A percentile compares a stretch with the other conserved stretches of the same genome.
These are phyloP conservation scores for Phytopythium oedochilum DNA, from an alignment of 352 stramenopile genomes.

Conservation along the genomic window DNA sequence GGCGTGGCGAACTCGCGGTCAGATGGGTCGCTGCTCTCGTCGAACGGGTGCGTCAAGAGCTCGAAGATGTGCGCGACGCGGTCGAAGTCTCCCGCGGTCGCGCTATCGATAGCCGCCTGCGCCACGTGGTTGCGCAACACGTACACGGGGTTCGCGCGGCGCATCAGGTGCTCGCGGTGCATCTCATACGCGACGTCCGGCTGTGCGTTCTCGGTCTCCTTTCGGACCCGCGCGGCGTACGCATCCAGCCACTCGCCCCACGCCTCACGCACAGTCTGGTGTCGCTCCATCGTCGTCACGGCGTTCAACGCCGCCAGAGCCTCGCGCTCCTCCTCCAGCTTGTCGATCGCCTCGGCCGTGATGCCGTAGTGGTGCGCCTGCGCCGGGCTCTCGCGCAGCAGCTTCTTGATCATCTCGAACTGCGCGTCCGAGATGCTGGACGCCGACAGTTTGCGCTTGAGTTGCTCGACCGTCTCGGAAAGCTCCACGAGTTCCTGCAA, in stretches of 20 bases:
- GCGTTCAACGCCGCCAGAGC: conserved; percentile 32
- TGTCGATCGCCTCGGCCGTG: conserved; percentile 42
- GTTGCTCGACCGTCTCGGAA: conserved; percentile 65
- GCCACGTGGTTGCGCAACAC: conserved; percentile 88
- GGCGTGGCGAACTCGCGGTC: conserved; percentile 49
- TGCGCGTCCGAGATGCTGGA: conserved; percentile 69
- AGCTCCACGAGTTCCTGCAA: conserved; percentile 49
- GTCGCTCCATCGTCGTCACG: conserved; percentile 40
- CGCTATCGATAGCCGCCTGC: conserved; percentile 83
- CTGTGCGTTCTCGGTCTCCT: conserved; percentile 19
- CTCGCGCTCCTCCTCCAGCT: conserved; percentile 51
- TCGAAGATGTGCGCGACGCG: conserved; percentile 64
- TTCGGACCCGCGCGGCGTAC: conserved; percentile 44
- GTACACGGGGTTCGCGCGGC: conserved; percentile 72
- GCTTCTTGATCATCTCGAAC: conserved; percentile 55
- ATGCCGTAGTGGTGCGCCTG: conserved; percentile 75
- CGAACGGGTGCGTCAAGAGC: conserved; percentile 68
- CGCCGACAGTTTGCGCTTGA: conserved; percentile 42
- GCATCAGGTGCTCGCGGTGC: conserved; percentile 47
- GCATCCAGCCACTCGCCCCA: conserved; percentile 59
- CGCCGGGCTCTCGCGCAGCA: conserved; percentile 55
- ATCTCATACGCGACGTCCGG: conserved; percentile 13
- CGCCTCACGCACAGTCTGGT: conserved; percentile 29
- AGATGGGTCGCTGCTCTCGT: conserved; percentile 27
- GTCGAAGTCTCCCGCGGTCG: conserved; percentile 59